Conservation (phyloP, 2,329 filamentous ascomycete genomes). For the Ascochyta rabiei region DNA sequence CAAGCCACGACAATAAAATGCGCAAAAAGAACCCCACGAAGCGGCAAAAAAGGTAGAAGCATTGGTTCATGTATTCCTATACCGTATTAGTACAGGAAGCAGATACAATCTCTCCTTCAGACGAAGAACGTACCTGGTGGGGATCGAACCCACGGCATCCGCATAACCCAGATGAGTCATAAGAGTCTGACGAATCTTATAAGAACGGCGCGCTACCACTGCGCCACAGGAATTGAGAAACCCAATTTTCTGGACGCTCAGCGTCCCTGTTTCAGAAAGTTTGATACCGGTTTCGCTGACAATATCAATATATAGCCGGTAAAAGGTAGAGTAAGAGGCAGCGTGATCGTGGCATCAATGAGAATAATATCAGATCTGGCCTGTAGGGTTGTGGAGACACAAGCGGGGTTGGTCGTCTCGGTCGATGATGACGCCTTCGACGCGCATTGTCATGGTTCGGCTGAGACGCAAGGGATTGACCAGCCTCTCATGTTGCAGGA, state of each 20-base stretch:
- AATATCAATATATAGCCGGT: background rate
- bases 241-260: background rate
- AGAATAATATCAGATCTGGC: too few species aligned
- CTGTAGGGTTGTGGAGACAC: background rate
- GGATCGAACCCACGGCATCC: conserved; percentile 53
- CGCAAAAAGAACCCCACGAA: background rate
- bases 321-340: background rate
- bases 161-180: conserved; percentile 49
- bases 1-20: too few species aligned
- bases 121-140: conserved; percentile 33
- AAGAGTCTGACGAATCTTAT: conserved; percentile 49
- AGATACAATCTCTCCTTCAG: conserved; percentile 4
- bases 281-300: background rate
- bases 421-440: conserved; percentile 5
- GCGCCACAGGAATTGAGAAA: conserved; percentile 48
- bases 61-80: conserved; percentile 21
- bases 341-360: background rate
- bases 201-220: conserved; percentile 59
- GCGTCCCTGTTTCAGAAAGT: conserved; percentile 7
- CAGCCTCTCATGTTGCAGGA: too few species aligned
- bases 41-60: conserved; percentile 16
- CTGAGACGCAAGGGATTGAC: too few species aligned
- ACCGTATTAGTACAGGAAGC: conserved; percentile 17
- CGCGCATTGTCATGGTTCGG: conserved; percentile 5
- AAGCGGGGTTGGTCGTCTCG: background rate